A percentile compares a stretch with the other conserved stretches of the same genome.
Evolutionary conservation across 345 rosid genomes (phyloP).

Genomic region (Populus ilicifolia): DNA sequence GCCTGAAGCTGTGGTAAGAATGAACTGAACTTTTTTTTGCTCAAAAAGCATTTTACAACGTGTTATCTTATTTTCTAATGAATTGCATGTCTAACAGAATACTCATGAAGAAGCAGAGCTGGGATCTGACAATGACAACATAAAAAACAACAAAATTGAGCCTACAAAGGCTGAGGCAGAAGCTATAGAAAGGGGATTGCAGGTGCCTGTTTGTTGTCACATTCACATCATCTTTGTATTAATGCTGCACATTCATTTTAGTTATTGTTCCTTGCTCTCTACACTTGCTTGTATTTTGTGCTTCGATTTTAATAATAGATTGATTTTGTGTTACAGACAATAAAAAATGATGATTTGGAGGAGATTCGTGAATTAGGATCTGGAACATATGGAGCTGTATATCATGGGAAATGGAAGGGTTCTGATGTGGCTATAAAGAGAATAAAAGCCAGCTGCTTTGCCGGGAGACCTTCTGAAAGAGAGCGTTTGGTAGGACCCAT

Average conservation of each 20-base stretch:
- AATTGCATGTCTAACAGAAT: slow-evolving; percentile 43
- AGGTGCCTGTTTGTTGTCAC: slow-evolving; percentile 42
- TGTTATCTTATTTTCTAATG: slow-evolving; percentile 25
- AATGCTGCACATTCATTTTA: background rate
- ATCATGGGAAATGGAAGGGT: slow-evolving; percentile 98
- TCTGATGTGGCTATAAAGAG: slow-evolving; percentile 98
- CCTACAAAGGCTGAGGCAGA: slow-evolving; percentile 93
- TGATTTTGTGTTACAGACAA: slow-evolving; percentile 51
- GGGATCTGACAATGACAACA: slow-evolving; percentile 59
- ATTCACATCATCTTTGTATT: background rate
- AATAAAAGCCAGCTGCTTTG: slow-evolving; percentile 98
- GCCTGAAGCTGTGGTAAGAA: slow-evolving; percentile 59
- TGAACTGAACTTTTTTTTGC: slow-evolving; percentile 13
- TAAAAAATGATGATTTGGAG: slow-evolving; percentile 88
- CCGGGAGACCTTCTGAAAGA: slow-evolving; percentile 96
- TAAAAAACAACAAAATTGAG: slow-evolving; percentile 65
- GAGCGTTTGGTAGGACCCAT: slow-evolving; percentile 45
- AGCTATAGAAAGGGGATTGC: slow-evolving; percentile 86
- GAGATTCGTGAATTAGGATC: slow-evolving; percentile 88
- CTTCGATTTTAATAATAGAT: slow-evolving; percentile 14
- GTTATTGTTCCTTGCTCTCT: background rate
- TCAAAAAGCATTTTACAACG: background rate
- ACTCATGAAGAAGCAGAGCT: slow-evolving; percentile 58
- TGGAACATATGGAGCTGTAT: slow-evolving; percentile 97
- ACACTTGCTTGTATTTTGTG: background rate